Evolutionary conservation across 2,329 filamentous ascomycete species (phyloP), one percentile per base, ranked within the genome.

Genomic region (Podosphaera leucotricha): DNA sequence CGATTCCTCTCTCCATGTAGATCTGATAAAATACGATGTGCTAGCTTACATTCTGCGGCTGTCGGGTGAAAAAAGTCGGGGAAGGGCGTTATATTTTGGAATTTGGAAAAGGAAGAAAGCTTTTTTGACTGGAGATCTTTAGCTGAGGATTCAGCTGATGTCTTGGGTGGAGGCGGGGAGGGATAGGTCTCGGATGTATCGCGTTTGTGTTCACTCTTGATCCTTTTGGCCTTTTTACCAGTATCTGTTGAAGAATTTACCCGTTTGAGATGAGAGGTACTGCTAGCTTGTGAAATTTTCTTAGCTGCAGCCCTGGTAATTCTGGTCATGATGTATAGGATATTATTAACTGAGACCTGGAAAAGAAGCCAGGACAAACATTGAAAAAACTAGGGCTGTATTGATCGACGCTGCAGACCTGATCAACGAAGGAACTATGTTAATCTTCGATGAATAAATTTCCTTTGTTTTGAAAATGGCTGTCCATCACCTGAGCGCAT

Each of bases 51-150:
- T 52, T 82, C 73, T 43, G 75, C 70, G 0, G 66, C 53, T 0
- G 77, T 84, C 0, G 83, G 83, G 45, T 66, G 68, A 2, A 59
- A 52, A 57, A 72, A 78, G 46, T 77, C 65, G 0, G 80, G 79
- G 50, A 78, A 92, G 0, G 82, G 83, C 39, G 44, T 15, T 19
- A 20, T n/a, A 21, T 42, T 37, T 7, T 40, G 22, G 21, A 37
- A 42, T 18, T 38, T 24, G 36, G 16, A 20, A 19, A 39, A 19
- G 20, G 41, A 19, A 35, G 28, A 21, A 13, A 44, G 11, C 28
- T 44, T 44, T 26, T 33, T 44, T 22, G 42, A 21, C 37, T 26
- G 20, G n/a, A 38, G 33, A 11, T 38, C 42, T 8, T 22, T 38
- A 16, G n/a, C 28, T 41, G 15, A 33, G 11, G 28, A n/a, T 33